Base-by-base conservation (phyloP, 352 stramenopile genomes). In the Phytophthora niederhauseri region DNA sequence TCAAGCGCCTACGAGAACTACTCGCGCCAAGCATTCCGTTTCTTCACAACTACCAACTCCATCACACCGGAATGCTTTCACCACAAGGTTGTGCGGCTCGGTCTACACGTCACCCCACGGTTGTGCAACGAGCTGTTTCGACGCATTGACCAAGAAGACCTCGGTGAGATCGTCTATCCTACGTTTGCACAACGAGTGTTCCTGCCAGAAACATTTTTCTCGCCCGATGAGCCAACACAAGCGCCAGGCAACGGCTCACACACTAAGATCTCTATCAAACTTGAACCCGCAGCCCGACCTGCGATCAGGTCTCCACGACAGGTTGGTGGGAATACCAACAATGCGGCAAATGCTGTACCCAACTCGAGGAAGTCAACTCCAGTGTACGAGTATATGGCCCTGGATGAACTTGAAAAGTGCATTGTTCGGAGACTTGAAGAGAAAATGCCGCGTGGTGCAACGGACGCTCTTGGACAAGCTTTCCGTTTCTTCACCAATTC, bases 1-100 rank as follows among this genome's bases (percentile, higher is more conserved):
- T 76, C 61, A 3, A 87, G 59, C 19, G 57, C 73, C 9, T 85
- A 92, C 53, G 82, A 90, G 17, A 88, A 92, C 55, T 88, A 76
- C 53, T 82, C 69, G 26, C 73, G 83, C 46, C 84, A 91, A 38
- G 87, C 87, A 3, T 94, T 94, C 48, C 79, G 79, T 11, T 90
- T 82, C 65, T 94, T 93, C 64, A 94, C 87, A 46, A 90, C 82
- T 12, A 91, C 79, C 14, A 92, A 91, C 62, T 80, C 75, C 17
- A 92, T 94, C 66, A 87, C 82, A 0, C 70, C 76, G 4, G 81
- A 93, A 57, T 82, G 72, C 2, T 94, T 94, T 54, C 76, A 90
- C 12, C 70, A 81, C 72, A 88, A 87, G 28, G 73, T 93, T 22
- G 70, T 77, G 20, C 84, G 90, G 26, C 68, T 94, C 9, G 76